phyloP scores from a whole-genome alignment of 257 asterid genomes.

The Penstemon davidsonii region DNA sequence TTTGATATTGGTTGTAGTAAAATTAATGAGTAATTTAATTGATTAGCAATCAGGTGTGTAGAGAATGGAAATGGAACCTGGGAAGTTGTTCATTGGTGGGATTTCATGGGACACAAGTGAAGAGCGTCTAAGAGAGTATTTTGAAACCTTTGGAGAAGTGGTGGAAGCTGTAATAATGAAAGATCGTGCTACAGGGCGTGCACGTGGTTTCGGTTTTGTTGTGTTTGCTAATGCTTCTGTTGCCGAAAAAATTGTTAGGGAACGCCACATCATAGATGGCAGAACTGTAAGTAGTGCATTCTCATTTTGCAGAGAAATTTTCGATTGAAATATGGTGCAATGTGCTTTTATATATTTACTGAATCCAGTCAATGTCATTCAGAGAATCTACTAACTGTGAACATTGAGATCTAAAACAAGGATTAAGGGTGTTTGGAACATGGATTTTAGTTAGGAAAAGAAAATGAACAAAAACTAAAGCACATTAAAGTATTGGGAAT shows the following conservation, averaged over 20 bases:
- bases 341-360: slow-evolving; percentile 1
- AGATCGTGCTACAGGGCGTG: slow-evolving; percentile 60
- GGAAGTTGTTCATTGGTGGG: slow-evolving; percentile 57
- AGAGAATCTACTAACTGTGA: slow-evolving; percentile 10
- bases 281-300: slow-evolving; percentile 42
- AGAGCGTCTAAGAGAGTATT: slow-evolving; percentile 50
- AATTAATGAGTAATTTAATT: slow-evolving; percentile 19
- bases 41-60: slow-evolving; percentile 33
- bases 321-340: slow-evolving; percentile 8
- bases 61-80: slow-evolving; percentile 51
- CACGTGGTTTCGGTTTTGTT: slow-evolving; percentile 59
- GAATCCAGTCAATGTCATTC: not conserved
- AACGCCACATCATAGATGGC: slow-evolving; percentile 51
- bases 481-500: too few species aligned
- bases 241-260: slow-evolving; percentile 56
- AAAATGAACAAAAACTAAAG: not conserved
- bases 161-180: slow-evolving; percentile 54
- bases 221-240: slow-evolving; percentile 48
- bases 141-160: slow-evolving; percentile 48
- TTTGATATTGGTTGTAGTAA: slow-evolving; percentile 22
- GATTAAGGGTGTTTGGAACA: not conserved
- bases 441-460: not conserved
- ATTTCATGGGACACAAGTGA: slow-evolving; percentile 58
- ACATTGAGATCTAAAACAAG: not conserved
- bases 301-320: not conserved